Base-by-base conservation (phyloP, 306 rosid species). In the Vigna hirtella region DNA sequence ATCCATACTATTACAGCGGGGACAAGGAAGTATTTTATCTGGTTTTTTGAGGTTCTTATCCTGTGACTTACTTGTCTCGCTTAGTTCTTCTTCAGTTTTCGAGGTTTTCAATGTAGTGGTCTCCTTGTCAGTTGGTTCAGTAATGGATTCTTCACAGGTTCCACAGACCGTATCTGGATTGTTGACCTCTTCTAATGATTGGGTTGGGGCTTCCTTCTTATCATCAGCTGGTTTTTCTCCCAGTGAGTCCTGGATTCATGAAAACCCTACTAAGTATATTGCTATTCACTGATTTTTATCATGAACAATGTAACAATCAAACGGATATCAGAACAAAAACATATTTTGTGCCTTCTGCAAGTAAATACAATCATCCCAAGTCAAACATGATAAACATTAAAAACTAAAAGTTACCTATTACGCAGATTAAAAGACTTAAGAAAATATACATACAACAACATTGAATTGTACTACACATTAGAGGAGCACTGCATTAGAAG, bases 1-100 rank as follows among this genome's bases (percentile, higher is more conserved):
- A 76, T 90, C 97, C 92, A 76, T 91, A 87, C 96, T 93, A 74
- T 88, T 87, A 83, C 98, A 93, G 24, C 98, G 88, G 0, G 98
- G 98, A 73, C 98, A 93, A 9, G 90, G 92, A 15, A 90, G 77
- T 79, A 93, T 87, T 86, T 91, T 91, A 85, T 90, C 93, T 14
- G 98, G 96, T 77, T 91, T 93, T 70, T 87, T 93, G 12, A 81
- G 82, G 52, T 86, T 83, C 72, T 87, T 91, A 16, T 86, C 91
- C 67, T 87, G 87, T 66, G 93, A 75, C 38, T 73, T 80, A 70
- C 88, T 71, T 14, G 85, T 83, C 63, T 90, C 91, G 14, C 87
- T 79, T 66, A 88, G 93, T 61, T 89, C 93, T 70, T 93, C 91
- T 81, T 76, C 94, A 0, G 59, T 83, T 63, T 88, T 90, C 0